Evolutionary conservation across 1,139 yeast species (phyloP).

Genomic region (Geotrichum klebahnii): DNA sequence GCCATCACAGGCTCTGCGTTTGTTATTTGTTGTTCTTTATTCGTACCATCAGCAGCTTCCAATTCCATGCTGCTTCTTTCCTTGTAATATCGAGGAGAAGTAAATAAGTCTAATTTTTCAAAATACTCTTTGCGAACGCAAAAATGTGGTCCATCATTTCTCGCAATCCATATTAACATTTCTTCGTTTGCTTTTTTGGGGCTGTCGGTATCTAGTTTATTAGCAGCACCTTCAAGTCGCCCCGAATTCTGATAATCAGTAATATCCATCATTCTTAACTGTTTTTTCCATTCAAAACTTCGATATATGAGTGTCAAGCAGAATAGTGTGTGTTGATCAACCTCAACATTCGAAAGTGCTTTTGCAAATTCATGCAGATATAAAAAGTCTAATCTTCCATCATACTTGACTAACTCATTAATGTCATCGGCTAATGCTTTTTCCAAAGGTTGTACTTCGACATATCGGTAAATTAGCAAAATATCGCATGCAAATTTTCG

Average conservation of each 20-base stretch:
- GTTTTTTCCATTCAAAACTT: background rate
- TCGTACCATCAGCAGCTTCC: background rate
- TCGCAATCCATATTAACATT: background rate
- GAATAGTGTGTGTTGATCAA: background rate
- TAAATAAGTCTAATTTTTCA: conserved; percentile 1
- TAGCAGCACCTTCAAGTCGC: background rate
- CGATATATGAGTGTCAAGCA: background rate
- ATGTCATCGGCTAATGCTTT: background rate
- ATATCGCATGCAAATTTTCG: conserved; percentile 3
- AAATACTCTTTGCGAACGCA: conserved; percentile 3
- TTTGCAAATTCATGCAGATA: conserved; percentile 1
- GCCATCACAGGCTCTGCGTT: background rate
- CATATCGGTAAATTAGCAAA: conserved; percentile 7
- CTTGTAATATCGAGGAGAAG: background rate
- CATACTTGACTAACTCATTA: background rate
- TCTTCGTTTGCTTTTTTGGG: background rate
- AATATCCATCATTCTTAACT: background rate
- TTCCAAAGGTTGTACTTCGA: background rate
- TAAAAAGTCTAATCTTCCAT: background rate
- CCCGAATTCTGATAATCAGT: background rate
- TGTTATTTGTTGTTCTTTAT: background rate
- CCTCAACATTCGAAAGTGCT: background rate
- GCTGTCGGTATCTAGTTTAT: background rate
- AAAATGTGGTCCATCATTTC: background rate
- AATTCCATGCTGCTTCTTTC: background rate